Evolutionary conservation across 2,329 filamentous ascomycete species (phyloP).

Genomic region (Ophiostoma perfectum): DNA sequence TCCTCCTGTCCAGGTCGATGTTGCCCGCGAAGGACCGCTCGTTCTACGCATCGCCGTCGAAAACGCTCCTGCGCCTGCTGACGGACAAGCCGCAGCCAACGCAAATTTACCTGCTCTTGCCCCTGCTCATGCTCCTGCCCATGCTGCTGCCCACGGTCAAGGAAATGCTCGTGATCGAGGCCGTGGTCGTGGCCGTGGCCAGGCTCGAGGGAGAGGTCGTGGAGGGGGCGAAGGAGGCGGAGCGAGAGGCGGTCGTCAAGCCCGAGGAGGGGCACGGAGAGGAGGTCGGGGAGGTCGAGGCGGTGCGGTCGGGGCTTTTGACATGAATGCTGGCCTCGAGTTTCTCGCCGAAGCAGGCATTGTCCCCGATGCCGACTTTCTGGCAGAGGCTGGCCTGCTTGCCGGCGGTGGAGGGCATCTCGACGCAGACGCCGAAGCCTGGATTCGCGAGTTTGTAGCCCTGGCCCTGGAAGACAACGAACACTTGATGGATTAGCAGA

Average conservation of each 20-base stretch:
- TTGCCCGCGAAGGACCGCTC: conserved; percentile 53
- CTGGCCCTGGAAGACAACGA: conserved; percentile 27
- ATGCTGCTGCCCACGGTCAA: background rate
- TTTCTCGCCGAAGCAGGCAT: background rate
- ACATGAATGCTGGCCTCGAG: background rate
- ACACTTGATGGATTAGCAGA: conserved; percentile 18
- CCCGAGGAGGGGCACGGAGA: background rate
- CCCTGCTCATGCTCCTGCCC: background rate
- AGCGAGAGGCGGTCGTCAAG: background rate
- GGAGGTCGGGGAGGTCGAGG: conserved; percentile 9
- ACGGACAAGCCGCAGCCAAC: background rate
- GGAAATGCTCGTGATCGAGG: background rate
- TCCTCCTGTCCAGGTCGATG: conserved; percentile 32
- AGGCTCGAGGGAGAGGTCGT: conserved; percentile 6
- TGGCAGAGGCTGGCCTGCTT: background rate
- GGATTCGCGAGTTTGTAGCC: conserved; percentile 27
- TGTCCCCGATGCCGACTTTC: conserved; percentile 4
- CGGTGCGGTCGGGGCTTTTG: background rate
- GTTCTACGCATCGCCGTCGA: conserved; percentile 49
- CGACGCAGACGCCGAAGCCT: conserved; percentile 23
- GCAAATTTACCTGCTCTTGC: background rate
- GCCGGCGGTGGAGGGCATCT: conserved; percentile 6
- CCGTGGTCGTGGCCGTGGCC: background rate
- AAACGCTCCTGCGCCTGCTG: background rate
- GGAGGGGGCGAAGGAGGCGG: background rate